Base-by-base conservation (phyloP, 345 rosid species). In the Ricinus communis region DNA sequence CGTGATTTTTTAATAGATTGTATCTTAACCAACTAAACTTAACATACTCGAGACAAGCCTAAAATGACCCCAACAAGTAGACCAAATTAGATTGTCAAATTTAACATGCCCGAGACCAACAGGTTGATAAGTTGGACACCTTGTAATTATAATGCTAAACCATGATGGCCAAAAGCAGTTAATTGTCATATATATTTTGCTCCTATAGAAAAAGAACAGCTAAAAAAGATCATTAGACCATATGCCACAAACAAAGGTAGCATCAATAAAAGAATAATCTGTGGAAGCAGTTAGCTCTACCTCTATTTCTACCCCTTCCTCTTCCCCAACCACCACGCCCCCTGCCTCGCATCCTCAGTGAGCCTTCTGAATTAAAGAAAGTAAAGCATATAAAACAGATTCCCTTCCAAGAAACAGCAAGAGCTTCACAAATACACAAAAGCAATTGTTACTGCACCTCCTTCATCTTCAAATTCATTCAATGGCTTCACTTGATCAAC, bases 401-500 rank as follows among this genome's bases (percentile, higher is more conserved):
- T 15, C 28, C 31, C 24, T 8, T 71, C 13, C 11, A 16, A 54
- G 24, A 0, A 11, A 8, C 18, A 24, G 46, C 36, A 22, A 50
- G 25, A 21, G 24, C 5, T 21, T 56, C 27, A 25, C 11, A 41
- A 22, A 33, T 47, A 36, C 27, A 62, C 11, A 33, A 10, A 31
- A 62, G 22, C n/a, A 15, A 22, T 16, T n/a, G 24, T 57, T 56
- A 11, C 27, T 31, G 49, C 58, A 72, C 83, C 83, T 80, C 79
- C 69, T 58, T 76, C 70, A 22, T 72, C 19, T 18, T 76, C 83
- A 69, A 43, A 27, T 64, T 76, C 83, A 72, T 38, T 55, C 59
- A 52, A 53, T 16, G 83, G 75, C 70, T 53, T 80, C 66, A 80
- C 83, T 65, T 69, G 83, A 60, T 80, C 83, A 36, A 59, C 69